Evolutionary conservation across 2,329 filamentous ascomycete species (phyloP).

Genomic region (Fusarium caatingaense): DNA sequence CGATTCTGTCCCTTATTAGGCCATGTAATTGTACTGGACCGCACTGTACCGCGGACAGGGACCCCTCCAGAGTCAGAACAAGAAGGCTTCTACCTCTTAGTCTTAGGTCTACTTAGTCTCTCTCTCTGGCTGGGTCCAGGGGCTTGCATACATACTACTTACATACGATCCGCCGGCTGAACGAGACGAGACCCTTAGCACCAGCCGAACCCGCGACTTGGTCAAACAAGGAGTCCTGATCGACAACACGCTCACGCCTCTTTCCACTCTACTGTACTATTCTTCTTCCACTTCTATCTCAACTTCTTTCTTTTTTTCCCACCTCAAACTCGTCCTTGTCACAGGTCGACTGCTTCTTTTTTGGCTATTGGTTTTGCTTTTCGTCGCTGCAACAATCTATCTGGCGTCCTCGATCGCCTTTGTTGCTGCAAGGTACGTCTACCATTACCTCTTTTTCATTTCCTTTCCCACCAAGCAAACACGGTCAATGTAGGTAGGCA

Average conservation of each 20-base stretch:
- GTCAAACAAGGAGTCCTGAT: constrained; percentile 35
- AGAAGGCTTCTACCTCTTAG: constrained; percentile 31
- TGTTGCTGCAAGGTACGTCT: constrained; percentile 36
- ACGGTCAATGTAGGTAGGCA: constrained; percentile 5
- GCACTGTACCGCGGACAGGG: constrained; percentile 10
- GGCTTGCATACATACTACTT: constrained; percentile 19
- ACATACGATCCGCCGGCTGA: constrained; percentile 30
- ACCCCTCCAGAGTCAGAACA: constrained; percentile 14
- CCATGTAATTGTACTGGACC: not conserved
- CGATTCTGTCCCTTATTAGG: constrained; percentile 17
- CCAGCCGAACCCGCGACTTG: constrained; percentile 15
- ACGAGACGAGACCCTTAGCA: constrained; percentile 28
- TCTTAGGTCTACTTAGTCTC: constrained; percentile 12
- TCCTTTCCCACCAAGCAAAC: constrained; percentile 14
- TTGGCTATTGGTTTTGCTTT: constrained; percentile 33
- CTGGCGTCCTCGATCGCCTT: constrained; percentile 22
- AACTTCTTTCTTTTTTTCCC: constrained; percentile 9
- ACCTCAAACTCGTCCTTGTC: constrained; percentile 12
- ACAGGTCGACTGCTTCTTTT: constrained; percentile 20
- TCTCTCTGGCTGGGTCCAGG: constrained; percentile 30
- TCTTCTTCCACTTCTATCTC: constrained; percentile 13
- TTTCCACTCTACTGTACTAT: constrained; percentile 12
- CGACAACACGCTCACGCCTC: constrained; percentile 33
- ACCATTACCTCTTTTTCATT: constrained; percentile 27
- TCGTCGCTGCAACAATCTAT: constrained; percentile 30